Base-by-base conservation (phyloP, 2,329 filamentous ascomycete species). In the Paraphaeosphaeria sporulosa region DNA sequence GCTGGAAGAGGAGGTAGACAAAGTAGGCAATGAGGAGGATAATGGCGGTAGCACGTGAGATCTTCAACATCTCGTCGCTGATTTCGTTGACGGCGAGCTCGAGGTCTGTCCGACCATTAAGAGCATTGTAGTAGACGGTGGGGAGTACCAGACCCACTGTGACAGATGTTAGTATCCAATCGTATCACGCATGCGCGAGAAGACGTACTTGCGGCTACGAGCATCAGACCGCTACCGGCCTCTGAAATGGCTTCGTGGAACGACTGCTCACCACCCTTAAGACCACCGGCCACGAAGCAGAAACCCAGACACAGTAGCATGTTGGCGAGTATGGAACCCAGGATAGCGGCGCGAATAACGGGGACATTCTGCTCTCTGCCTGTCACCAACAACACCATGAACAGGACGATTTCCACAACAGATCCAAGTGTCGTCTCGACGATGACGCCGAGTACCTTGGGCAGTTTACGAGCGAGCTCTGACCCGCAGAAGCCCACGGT, bases 301-400 rank as follows among this genome's bases (percentile, higher is more conserved):
- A 89, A 72, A 0, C 93, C 93, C 27, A 96, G 79, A 67, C 92
- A 96, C 0, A 96, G 82, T 47, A 96, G 79, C 79, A 95, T 85
- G 34, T 93, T 96, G 13, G 93, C 92, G 36, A 96, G 77, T 47
- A 96, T 90, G 0, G 91, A 94, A 38, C 93, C 92, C 0, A 96
- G 80, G 57, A 96, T 94, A 27, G 93, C 92, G 55, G 91, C 91
- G 72, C 92, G 87, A 68, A 96, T 92, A 67, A 95, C 90, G n/a
- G 85, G 83, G 61, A 90, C 72, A n/a, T 79, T 79, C 12, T 75
- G 69, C 21, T 77, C 71, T 23, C 64, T 63, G 4, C 55, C 75
- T 81, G 80, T 84, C 61, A 80, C 78, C 49, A 95, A 83, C 47
- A 96, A 80, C 2, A 94, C 86, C 82, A 94, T 90, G 78, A 96